Evolutionary conservation across 768 basidiomycete genomes (phyloP).

Genomic region (Dioszegia crocea): DNA sequence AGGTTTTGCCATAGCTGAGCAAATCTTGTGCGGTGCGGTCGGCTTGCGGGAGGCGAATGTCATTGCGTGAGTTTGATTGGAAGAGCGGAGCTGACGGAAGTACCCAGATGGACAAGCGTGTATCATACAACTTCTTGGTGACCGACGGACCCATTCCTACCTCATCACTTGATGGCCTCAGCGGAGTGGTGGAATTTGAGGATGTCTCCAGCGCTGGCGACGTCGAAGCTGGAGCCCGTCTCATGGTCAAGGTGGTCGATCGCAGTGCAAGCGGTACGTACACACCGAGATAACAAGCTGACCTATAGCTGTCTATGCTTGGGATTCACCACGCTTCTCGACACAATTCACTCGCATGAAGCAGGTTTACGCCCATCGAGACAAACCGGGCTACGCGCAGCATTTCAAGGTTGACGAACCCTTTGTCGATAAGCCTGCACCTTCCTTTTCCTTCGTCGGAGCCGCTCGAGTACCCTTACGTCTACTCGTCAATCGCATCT

Average conservation of each 20-base stretch:
- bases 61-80: constrained; percentile 51
- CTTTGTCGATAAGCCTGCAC: constrained; percentile 82
- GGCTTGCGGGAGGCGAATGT: constrained; percentile 91
- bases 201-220: constrained; percentile 80
- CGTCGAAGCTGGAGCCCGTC: constrained; percentile 71
- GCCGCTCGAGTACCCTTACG: constrained; percentile 77
- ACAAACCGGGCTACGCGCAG: constrained; percentile 84
- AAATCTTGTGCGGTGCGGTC: constrained; percentile 75
- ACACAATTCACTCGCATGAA: constrained; percentile 91
- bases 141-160: constrained; percentile 76
- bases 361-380: constrained; percentile 81
- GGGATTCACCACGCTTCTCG: constrained; percentile 83
- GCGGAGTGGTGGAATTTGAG: constrained; percentile 84
- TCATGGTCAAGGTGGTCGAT: constrained; percentile 88
- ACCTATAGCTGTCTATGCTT: constrained; percentile 72
- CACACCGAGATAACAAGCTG: constrained; percentile 4
- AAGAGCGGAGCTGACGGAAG: constrained; percentile 51
- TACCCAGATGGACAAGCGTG: constrained; percentile 78
- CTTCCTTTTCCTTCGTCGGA: constrained; percentile 89
- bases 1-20: constrained; percentile 88
- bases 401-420: constrained; percentile 92
- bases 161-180: constrained; percentile 79
- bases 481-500: constrained; percentile 70
- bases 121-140: constrained; percentile 87
- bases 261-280: constrained; percentile 61